Evolutionary conservation across 2,329 filamentous ascomycete genomes (phyloP).

Genomic region (Neoscytalidium dimidiatum): DNA sequence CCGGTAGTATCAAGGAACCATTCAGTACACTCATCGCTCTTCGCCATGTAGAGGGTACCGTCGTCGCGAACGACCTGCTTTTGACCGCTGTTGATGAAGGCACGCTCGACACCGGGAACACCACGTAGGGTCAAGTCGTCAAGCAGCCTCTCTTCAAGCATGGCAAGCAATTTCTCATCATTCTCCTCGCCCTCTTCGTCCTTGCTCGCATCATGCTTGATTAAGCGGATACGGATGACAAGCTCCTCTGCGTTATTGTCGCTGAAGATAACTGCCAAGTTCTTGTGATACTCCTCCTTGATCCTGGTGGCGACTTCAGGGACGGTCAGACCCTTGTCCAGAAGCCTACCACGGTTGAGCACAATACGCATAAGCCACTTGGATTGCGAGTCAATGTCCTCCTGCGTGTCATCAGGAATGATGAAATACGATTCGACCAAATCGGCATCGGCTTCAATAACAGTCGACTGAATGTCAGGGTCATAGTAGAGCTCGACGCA

Average conservation of each 20-base stretch:
- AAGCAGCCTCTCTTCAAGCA: constrained; percentile 82
- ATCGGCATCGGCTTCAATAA: constrained; percentile 83
- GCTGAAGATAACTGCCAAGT: constrained; percentile 92
- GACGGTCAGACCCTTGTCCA: constrained; percentile 90
- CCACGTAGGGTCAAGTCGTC: constrained; percentile 90
- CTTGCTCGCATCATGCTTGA: constrained; percentile 58
- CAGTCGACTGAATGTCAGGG: constrained; percentile 81
- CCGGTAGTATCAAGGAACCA: constrained; percentile 97
- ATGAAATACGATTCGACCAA: constrained; percentile 98
- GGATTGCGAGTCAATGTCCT: constrained; percentile 67
- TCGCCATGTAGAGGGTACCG: constrained; percentile 64
- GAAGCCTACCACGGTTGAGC: constrained; percentile 87
- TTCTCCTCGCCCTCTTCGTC: constrained; percentile 79
- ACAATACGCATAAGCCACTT: constrained; percentile 94
- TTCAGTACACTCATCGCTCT: constrained; percentile 74
- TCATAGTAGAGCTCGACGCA: constrained; percentile 98
- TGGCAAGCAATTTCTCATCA: constrained; percentile 77
- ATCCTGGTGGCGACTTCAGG: constrained; percentile 88
- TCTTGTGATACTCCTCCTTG: constrained; percentile 81
- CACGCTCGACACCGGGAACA: constrained; percentile 83
- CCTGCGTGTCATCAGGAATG: constrained; percentile 79
- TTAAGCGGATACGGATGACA: constrained; percentile 87
- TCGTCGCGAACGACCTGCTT: constrained; percentile 62
- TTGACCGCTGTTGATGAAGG: constrained; percentile 71
- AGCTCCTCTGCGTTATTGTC: constrained; percentile 97